Conservation (phyloP, 2,329 filamentous ascomycete genomes). For the Volutella citrinella region DNA sequence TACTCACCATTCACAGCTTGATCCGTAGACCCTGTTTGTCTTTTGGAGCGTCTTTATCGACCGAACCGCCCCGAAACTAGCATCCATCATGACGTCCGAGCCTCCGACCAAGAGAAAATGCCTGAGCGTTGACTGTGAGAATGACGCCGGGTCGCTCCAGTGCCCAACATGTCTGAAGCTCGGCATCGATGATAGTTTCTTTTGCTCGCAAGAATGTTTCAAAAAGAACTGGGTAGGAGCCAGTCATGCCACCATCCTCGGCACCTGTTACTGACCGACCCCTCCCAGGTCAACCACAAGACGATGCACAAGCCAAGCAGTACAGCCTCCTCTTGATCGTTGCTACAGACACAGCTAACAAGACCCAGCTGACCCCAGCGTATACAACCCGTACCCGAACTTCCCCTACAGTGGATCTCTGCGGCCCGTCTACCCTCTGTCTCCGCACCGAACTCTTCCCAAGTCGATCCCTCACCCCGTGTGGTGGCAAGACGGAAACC, state of each 20-base stretch:
- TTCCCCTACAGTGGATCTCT: constrained; percentile 79
- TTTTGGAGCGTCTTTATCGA: too few relatives aligned
- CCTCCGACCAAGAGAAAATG: constrained; percentile 65
- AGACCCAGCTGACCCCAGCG: constrained; percentile 84
- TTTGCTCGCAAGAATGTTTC: constrained; percentile 98
- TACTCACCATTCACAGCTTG: too few relatives aligned
- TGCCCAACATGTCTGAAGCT: constrained; percentile 94
- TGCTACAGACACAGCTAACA: too few relatives aligned
- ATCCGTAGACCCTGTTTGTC: too few relatives aligned
- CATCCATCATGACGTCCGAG: constrained; percentile 45
- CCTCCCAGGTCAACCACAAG: constrained; percentile 73
- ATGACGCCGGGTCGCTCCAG: constrained; percentile 81
- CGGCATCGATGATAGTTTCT: constrained; percentile 84
- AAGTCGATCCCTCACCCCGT: constrained; percentile 80
- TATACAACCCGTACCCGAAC: constrained; percentile 88
- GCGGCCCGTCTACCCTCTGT: constrained; percentile 84
- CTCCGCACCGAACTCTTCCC: constrained; percentile 68
- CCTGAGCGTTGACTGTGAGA: constrained; percentile 77
- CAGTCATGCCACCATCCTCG: constrained; percentile 8
- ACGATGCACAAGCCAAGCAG: constrained; percentile 66
- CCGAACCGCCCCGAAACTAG: too few relatives aligned
- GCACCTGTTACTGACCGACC: constrained; percentile 8
- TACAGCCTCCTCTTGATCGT: too few relatives aligned
- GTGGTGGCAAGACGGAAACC: constrained; percentile 81
- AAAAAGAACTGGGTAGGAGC: constrained; percentile 98